Percentiles rank a stretch among this genome's conserved stretches.
Conservation (phyloP, 2,329 filamentous ascomycete species). For the Hymenoscyphus albidus region DNA sequence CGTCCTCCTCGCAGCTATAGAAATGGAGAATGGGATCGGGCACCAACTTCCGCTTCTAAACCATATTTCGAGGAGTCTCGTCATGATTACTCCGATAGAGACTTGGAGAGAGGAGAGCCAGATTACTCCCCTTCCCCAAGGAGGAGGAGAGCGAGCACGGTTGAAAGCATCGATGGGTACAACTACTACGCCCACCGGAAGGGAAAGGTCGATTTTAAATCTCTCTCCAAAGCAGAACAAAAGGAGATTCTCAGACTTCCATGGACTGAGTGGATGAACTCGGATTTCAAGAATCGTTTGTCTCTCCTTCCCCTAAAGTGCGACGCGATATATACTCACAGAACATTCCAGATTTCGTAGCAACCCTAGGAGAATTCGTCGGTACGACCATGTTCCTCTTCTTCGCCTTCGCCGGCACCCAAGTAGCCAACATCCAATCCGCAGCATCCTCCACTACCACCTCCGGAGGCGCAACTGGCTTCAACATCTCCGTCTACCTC, state of each 20-base stretch:
- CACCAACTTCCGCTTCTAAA: constrained; percentile 22
- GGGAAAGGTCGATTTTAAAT: constrained; percentile 37
- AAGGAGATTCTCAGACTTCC: constrained; percentile 43
- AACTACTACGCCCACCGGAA: constrained; percentile 23
- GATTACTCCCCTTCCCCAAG: constrained; percentile 12
- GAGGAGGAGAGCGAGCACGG: constrained; percentile 16
- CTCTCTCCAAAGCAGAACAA: constrained; percentile 40
- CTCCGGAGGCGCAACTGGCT: constrained; percentile 42
- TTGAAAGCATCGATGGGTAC: constrained; percentile 29
- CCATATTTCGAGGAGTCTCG: constrained; percentile 27
- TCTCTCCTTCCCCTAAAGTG: neutral
- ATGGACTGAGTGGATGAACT: constrained; percentile 46
- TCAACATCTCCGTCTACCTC: constrained; percentile 41
- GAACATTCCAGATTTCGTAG: constrained; percentile 26
- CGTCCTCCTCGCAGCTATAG: constrained; percentile 29
- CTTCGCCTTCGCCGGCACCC: constrained; percentile 34
- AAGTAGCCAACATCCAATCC: constrained; percentile 33
- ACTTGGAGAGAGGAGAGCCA: constrained; percentile 21
- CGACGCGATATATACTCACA: constrained; percentile 4
- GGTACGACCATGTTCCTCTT: constrained; percentile 39
- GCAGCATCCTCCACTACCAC: constrained; percentile 37
- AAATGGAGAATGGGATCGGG: constrained; percentile 23
- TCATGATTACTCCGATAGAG: constrained; percentile 16
- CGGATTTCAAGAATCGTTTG: constrained; percentile 41
- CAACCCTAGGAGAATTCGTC: constrained; percentile 30